Evolutionary conservation across 2,329 filamentous ascomycete species (phyloP), one percentile per base, ranked within the genome.

Genomic region (Fusarium beomiforme): DNA sequence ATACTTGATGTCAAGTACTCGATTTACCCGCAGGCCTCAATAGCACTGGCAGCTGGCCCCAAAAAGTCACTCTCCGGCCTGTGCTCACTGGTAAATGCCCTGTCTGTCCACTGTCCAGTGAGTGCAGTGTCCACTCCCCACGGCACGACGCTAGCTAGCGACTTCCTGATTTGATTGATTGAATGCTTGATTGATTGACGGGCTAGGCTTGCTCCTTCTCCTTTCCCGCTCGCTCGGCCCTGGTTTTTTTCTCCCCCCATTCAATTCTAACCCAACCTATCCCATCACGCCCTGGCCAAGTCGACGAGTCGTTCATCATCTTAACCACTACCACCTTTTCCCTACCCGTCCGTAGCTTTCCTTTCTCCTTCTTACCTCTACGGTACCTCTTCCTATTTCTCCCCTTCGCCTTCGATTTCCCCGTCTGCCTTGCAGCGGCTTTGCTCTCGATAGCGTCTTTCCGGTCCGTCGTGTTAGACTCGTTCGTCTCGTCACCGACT

Each of bases 121-220:
- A 24, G 23, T 31, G 19, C 36, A 61, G 53, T 71, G 50, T 10
- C 24, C 43, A 53, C 57, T 64, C 64, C 72, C 71, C 71, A 68
- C 56, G 56, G 21, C 63, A 73, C 72, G 61, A 75, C 70, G 70
- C 72, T 73, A n/a, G n/a, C n/a, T n/a, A n/a, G n/a, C n/a, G n/a
- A 75, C 71, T 75, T 74, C 67, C 71, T 75, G 70, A 76, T 75
- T 73, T 75, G 72, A 72, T 72, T 71, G 63, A 73, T 73, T 37
- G 34, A 51, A 24, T 37, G 31, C 36, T 16, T 29, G 26, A 29
- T 29, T 29, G 26, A 29, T 29, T 29, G 26, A 29, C 10, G 46
- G 63, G 61, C 68, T 74, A 61, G 66, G 59, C 63, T 70, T 31
- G 58, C 64, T 74, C 66, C 67, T 75, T 74, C 72, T 73, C 75